These are phyloP conservation scores for Podaxis carcinomalis DNA, from an alignment of 768 basidiomycete genomes.

Conservation along the genomic window DNA sequence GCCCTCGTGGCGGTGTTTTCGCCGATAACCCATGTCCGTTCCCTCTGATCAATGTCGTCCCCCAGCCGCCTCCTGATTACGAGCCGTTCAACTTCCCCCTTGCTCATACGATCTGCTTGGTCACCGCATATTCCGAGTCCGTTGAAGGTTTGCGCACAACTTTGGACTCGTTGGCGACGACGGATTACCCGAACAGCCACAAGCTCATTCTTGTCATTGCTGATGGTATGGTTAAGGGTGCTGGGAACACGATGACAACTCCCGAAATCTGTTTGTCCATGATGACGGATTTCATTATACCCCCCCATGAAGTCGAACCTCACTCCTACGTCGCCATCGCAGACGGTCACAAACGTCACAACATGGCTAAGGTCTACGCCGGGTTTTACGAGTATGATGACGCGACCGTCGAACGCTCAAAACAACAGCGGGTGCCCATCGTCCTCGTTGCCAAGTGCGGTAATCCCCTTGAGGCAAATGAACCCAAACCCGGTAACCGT, in stretches of 20 bases:
- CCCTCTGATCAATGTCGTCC: constrained; percentile 86
- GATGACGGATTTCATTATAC: constrained; percentile 94
- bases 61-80: constrained; percentile 86
- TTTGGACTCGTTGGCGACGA: constrained; percentile 96
- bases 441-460: constrained; percentile 95
- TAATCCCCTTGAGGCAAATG: constrained; percentile 84
- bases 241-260: constrained; percentile 83
- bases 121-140: constrained; percentile 98
- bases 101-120: constrained; percentile 90
- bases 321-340: constrained; percentile 98
- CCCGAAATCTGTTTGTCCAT: constrained; percentile 92
- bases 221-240: constrained; percentile 98
- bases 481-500: constrained; percentile 94
- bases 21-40: constrained; percentile 82
- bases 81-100: constrained; percentile 97
- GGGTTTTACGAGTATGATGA: constrained; percentile 97
- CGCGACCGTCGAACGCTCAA: constrained; percentile 80
- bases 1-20: constrained; percentile 41
- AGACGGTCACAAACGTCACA: constrained; percentile 99
- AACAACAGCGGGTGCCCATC: constrained; percentile 96
- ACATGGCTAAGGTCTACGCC: constrained; percentile 98
- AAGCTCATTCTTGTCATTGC: constrained; percentile 94
- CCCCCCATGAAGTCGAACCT: constrained; percentile 80
- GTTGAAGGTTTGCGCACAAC: constrained; percentile 95
- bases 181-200: constrained; percentile 97